These are phyloP conservation scores for Scheffersomyces lignicola DNA, from an alignment of 1,139 yeast genomes.

Conservation along the genomic window DNA sequence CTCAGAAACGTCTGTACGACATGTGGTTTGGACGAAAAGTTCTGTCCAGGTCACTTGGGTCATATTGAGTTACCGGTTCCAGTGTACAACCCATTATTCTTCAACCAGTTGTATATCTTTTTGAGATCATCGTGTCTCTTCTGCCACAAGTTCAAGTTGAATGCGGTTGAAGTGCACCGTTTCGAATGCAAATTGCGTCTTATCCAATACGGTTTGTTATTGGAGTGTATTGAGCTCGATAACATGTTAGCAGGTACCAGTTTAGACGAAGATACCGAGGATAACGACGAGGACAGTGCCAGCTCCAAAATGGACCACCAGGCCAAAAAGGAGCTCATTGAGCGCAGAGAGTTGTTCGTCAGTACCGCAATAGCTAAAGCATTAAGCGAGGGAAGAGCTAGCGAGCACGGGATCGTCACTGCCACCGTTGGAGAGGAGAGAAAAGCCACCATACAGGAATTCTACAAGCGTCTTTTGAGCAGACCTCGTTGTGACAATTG, in stretches of 20 bases:
- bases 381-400: slow-evolving; percentile 72
- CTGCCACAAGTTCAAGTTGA: slow-evolving; percentile 83
- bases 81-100: slow-evolving; percentile 91
- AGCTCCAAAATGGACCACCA: slow-evolving; percentile 33
- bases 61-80: slow-evolving; percentile 96
- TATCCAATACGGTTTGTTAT: slow-evolving; percentile 83
- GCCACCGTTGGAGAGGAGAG: slow-evolving; percentile 88
- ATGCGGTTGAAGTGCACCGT: slow-evolving; percentile 66
- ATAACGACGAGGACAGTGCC: slow-evolving; percentile 35
- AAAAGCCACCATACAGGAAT: slow-evolving; percentile 69
- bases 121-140: slow-evolving; percentile 84
- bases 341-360: slow-evolving; percentile 71
- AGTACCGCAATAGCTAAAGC: slow-evolving; percentile 69
- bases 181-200: slow-evolving; percentile 76
- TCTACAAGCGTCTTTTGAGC: slow-evolving; percentile 68
- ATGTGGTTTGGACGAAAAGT: slow-evolving; percentile 92
- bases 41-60: slow-evolving; percentile 98
- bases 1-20: slow-evolving; percentile 86
- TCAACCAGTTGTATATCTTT: slow-evolving; percentile 83
- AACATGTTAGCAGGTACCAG: slow-evolving; percentile 47
- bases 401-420: slow-evolving; percentile 68
- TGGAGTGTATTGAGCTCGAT: slow-evolving; percentile 76
- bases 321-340: slow-evolving; percentile 49
- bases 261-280: slow-evolving; percentile 32
- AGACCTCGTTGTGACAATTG: slow-evolving; percentile 94